These are phyloP conservation scores for Cryptosporidium canis DNA, from an alignment of 169 alveolate species.

Conservation along the genomic window DNA sequence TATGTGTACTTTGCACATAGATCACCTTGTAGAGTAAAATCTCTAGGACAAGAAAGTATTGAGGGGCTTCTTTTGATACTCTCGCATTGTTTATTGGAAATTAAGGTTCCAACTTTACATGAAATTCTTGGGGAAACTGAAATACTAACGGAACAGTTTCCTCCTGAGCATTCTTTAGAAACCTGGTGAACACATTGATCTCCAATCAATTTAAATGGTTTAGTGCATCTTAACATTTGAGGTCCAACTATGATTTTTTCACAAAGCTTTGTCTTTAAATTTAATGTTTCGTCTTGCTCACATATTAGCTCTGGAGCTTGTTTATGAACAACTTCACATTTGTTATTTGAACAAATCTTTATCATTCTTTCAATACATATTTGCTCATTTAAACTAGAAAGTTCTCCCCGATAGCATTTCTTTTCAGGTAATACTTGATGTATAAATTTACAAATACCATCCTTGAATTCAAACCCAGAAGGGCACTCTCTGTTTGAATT, in stretches of 20 bases:
- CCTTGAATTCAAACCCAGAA: not conserved
- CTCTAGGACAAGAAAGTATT: slow-evolving; percentile 30
- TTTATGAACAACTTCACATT: slow-evolving; percentile 8
- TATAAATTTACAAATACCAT: slow-evolving; percentile 38
- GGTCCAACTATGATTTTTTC: slow-evolving; percentile 7
- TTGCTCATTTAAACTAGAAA: not conserved
- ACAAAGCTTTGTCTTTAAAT: slow-evolving; percentile 10
- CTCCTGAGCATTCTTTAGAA: slow-evolving; percentile 49
- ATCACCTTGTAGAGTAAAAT: slow-evolving; percentile 16
- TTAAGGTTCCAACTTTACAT: slow-evolving; percentile 28
- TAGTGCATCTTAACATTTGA: slow-evolving; percentile 32
- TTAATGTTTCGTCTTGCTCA: slow-evolving; percentile 1
- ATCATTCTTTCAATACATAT: slow-evolving; percentile 24
- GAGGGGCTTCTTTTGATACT: slow-evolving; percentile 31
- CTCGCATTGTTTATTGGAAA: slow-evolving; percentile 43
- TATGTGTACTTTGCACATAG: not conserved
- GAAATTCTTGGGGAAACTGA: slow-evolving; percentile 19
- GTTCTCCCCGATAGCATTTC: slow-evolving; percentile 5
- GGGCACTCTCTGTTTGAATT: slow-evolving; percentile 23
- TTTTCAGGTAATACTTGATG: not conserved
- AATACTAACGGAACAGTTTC: slow-evolving; percentile 41
- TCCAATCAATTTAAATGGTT: slow-evolving; percentile 62
- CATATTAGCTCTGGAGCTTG: slow-evolving; percentile 19
- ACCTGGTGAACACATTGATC: slow-evolving; percentile 59
- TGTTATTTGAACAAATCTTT: not conserved